Percentiles rank a stretch among this genome's conserved stretches.
Conservation (phyloP, 768 basidiomycete species). For the Mycena floridula region DNA sequence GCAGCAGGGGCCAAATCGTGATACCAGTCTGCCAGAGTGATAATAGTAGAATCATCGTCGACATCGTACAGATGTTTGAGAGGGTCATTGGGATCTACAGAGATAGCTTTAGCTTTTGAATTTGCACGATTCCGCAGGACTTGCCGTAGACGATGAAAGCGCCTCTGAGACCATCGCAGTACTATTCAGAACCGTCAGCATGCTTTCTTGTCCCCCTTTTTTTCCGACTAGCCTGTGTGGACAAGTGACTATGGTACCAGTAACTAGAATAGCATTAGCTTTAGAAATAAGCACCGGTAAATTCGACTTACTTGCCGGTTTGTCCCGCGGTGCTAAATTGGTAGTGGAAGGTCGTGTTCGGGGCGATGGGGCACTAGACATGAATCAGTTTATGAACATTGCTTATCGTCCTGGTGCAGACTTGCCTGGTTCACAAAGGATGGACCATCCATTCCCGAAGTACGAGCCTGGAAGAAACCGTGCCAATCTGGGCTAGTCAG, state of each 20-base stretch:
- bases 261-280: not conserved
- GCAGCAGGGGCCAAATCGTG: conserved; percentile 31
- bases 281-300: conserved; percentile 11
- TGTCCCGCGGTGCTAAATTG: not conserved
- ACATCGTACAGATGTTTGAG: conserved; percentile 22
- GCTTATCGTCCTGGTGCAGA: too few relatives aligned
- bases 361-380: conserved; percentile 7
- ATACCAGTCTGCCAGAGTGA: conserved; percentile 20
- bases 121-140: conserved; percentile 16
- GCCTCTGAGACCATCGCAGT: conserved; percentile 20
- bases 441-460: not conserved
- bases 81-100: conserved; percentile 23
- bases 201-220: too few relatives aligned
- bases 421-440: not conserved
- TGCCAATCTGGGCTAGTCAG: not conserved
- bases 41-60: conserved; percentile 25
- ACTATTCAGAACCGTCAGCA: too few relatives aligned
- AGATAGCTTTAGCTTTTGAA: conserved; percentile 13
- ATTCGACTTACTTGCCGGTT: conserved; percentile 13
- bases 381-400: too few relatives aligned
- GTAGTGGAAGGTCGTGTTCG: conserved; percentile 1
- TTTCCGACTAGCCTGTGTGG: conserved; percentile 25
- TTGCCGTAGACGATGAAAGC: conserved; percentile 21
- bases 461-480: conserved; percentile 1
- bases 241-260: conserved; percentile 29